Evolutionary conservation across 2,329 filamentous ascomycete species (phyloP), one percentile per base, ranked within the genome.

Genomic region (Talaromyces sp.): DNA sequence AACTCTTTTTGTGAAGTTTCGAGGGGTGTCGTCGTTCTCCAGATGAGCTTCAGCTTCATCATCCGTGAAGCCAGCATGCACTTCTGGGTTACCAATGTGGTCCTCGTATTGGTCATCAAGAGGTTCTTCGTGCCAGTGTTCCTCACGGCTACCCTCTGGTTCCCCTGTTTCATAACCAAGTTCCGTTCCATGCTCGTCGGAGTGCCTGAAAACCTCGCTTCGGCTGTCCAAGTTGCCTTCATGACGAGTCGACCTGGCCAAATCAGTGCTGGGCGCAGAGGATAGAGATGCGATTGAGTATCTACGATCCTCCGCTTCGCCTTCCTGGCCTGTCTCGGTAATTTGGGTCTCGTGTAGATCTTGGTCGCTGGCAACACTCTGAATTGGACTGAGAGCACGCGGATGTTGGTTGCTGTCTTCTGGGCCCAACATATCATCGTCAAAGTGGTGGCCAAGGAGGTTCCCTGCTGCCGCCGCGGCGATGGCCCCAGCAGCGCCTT

Each of bases 301-400:
- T 30, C 71, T 68, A 42, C 71, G 72, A 54, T 77, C 72, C 60
- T 72, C 65, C 32, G 82, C 84, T 1, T 85, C 80, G 0, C 89
- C 89, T 1, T 88, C 87, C 30, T 87, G 78, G 61, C 68, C 65
- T 13, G 81, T 77, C 1, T 86, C 85, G 62, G 88, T 82, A 55
- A 84, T 84, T 68, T 84, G 84, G 36, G 82, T 81, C 64, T 87
- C 83, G 68, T 86, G 86, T 54, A 86, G 85, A 68, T 92, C 87
- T 4, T 86, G 88, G 69, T 92, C 93, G 64, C 93, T 95, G 11
- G 92, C 93, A 17, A 96, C 91, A 69, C 93, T 97, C 67, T 95
- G 93, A 63, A 96, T 93, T 0, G 93, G 93, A 71, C 93, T 97
- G 55, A 96, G 77, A 11, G 87, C 88, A 49, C 90, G 88, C 58